These are phyloP conservation scores for Oemleria cerasiformis DNA, from an alignment of 306 rosid genomes.

Conservation along the genomic window DNA sequence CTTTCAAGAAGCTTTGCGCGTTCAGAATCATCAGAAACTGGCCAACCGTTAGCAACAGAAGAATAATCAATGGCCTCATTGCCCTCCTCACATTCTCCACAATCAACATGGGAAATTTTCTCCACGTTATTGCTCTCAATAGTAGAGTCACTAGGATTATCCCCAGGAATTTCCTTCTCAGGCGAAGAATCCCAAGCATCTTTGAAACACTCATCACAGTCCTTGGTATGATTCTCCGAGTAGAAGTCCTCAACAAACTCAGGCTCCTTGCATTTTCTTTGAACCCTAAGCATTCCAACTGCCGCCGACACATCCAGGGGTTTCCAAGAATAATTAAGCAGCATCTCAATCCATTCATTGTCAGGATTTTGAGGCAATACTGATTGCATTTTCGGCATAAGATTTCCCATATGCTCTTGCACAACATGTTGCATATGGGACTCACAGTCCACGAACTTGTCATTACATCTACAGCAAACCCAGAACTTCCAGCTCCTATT, in stretches of 20 bases:
- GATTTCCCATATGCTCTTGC: slow-evolving; percentile 79
- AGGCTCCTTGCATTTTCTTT: slow-evolving; percentile 38
- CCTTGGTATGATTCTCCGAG: slow-evolving; percentile 37
- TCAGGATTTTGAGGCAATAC: slow-evolving; percentile 76
- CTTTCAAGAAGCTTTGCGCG: slow-evolving; percentile 77
- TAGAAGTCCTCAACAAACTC: slow-evolving; percentile 46
- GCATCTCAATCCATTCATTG: slow-evolving; percentile 75
- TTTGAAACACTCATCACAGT: slow-evolving; percentile 47
- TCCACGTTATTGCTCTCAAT: slow-evolving; percentile 35
- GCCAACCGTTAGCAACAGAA: slow-evolving; percentile 65
- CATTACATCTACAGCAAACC: slow-evolving; percentile 71
- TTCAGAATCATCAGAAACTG: slow-evolving; percentile 74
- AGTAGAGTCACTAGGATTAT: slow-evolving; percentile 28
- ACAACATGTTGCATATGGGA: slow-evolving; percentile 75
- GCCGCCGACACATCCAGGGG: slow-evolving; percentile 76
- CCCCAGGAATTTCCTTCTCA: slow-evolving; percentile 41
- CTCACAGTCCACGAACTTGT: slow-evolving; percentile 52
- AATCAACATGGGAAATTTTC: slow-evolving; percentile 38
- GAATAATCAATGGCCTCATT: slow-evolving; percentile 38
- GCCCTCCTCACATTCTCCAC: slow-evolving; percentile 37
- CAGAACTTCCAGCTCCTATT: slow-evolving; percentile 79
- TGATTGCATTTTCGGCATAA: slow-evolving; percentile 65
- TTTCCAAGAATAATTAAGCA: slow-evolving; percentile 80
- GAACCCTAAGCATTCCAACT: slow-evolving; percentile 58
- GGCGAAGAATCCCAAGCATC: slow-evolving; percentile 51